Evolutionary conservation across 116 monocot genomes (phyloP), one percentile per base, ranked within the genome.

Genomic region (Posidonia oceanica): DNA sequence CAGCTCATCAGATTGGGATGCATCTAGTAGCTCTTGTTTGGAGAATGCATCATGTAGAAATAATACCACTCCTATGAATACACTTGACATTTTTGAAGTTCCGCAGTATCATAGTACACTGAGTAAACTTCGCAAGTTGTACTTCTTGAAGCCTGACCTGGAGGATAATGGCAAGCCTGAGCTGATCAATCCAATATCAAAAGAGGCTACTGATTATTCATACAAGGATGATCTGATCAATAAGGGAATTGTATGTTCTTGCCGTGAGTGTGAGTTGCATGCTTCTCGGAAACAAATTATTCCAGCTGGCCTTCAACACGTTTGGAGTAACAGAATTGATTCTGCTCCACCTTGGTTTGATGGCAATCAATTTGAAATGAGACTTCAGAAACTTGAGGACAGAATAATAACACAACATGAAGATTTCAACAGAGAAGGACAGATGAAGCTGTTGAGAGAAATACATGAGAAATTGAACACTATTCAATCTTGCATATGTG

Each of bases 381-480:
- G 63, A 10, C 54, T 86, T 51, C 75, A 75, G 71, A 71, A 82
- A 39, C 71, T 88, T 66, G 80, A 92, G 39, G 77, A 78, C 3
- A 36, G 61, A 44, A 79, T 63, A 66, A 53, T 39, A 59, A 38
- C 62, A 66, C 71, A 75, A 60, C 71, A 69, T 12, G 75, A 76
- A 57, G 67, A 58, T 36, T 74, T 69, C 23, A 75, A 38, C 14
- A 61, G 59, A 65, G 69, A 58, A 38, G 79, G 86, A 74, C 86
- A 82, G 42, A 38, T 84, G 67, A 82, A 75, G 70, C 69, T 88
- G 64, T 73, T 87, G 69, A 82, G 56, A 62, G 75, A 85, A 16
- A 85, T 93, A 36, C 73, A 73, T 21, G 81, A 87, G 71, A 76
- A 86, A 57, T 78, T 89, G 17, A 77, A 74, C 11, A 64, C 41